Conservation (phyloP, 23 red algal species). For the Gracilaria domingensis region DNA sequence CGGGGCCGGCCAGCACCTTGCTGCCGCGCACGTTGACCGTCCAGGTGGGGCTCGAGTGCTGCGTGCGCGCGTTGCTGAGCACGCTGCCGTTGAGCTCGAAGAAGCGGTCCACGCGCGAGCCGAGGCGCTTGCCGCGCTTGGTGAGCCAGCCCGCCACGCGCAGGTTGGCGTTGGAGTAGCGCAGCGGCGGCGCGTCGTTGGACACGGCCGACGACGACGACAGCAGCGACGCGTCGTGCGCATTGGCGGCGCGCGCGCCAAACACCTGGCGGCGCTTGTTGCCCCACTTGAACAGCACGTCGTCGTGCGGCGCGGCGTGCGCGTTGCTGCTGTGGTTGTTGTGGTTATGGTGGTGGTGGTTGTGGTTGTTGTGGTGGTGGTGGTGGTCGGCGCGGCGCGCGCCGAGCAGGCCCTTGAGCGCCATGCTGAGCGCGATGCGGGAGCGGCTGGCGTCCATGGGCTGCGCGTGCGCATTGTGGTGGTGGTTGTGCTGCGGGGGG, state of each 20-base stretch:
- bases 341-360: too few species aligned
- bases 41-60: constrained; percentile 40
- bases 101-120: constrained; percentile 59
- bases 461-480: not conserved
- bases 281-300: constrained; percentile 56
- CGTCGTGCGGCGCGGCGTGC: constrained; percentile 10
- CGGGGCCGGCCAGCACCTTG: constrained; percentile 49
- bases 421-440: constrained; percentile 62
- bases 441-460: constrained; percentile 43
- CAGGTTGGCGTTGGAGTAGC: constrained; percentile 65
- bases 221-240: constrained; percentile 13
- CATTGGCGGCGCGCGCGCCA: constrained; percentile 38
- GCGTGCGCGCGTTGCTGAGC: constrained; percentile 50
- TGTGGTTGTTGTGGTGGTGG: too few species aligned
- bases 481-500: constrained; percentile 3
- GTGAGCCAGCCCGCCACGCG: constrained; percentile 53
- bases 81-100: constrained; percentile 66
- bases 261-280: constrained; percentile 48
- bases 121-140: constrained; percentile 50
- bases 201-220: constrained; percentile 24
- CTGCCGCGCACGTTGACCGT: constrained; percentile 64
- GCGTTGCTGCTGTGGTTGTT: too few species aligned
- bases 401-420: constrained; percentile 41
- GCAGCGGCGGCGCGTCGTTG: constrained; percentile 48
- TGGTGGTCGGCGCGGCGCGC: not conserved